Base-by-base conservation (phyloP, 1,284 basidiomycete species). In the Malassezia furfur region DNA sequence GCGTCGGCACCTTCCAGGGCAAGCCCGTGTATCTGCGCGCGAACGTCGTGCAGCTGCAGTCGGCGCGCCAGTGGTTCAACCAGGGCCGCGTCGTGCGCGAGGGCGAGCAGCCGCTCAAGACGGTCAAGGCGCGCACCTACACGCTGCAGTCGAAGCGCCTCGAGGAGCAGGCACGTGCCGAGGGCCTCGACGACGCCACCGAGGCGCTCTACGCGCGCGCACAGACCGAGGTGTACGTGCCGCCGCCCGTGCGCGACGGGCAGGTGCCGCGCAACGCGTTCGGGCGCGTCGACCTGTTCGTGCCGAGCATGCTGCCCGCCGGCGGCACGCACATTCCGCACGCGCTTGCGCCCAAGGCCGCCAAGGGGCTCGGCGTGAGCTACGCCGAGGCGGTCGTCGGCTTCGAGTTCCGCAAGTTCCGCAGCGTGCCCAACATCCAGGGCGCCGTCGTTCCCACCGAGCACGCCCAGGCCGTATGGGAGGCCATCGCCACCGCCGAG, bases 271-370 rank as follows among this genome's bases (percentile, higher is more conserved):
- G 87, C 76, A 99, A 99, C 67, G 83, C 85, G 59, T 99, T 94
- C 74, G 94, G 94, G 19, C 96, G 96, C 74, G 87, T 99, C 61
- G 93, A 99, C 77, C 78, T 99, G 28, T 98, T 94, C 74, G 87
- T 88, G 5, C 86, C 89, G 22, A 85, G 86, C 1, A 98, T 99
- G 93, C 80, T 98, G 22, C 94, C 94, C 0, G 78, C 77, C 49
- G 93, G 93, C 14, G 89, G 83, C 3, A 85, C 80, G 1, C 88
- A 96, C 77, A 78, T 98, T 34, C 87, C 90, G 17, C 88, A 64
- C 54, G 58, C 51, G 3, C 64, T 66, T n/a, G 60, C 64, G 0
- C 66, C 85, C 6, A 96, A 94, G 77, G 82, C 94, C 57, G 91
- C 91, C 2, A 85, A 84, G 67, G 83, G 84, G 75, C 79, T 98